Evolutionary conservation across 2,329 filamentous ascomycete genomes (phyloP).

Genomic region (Fusarium sp.): DNA sequence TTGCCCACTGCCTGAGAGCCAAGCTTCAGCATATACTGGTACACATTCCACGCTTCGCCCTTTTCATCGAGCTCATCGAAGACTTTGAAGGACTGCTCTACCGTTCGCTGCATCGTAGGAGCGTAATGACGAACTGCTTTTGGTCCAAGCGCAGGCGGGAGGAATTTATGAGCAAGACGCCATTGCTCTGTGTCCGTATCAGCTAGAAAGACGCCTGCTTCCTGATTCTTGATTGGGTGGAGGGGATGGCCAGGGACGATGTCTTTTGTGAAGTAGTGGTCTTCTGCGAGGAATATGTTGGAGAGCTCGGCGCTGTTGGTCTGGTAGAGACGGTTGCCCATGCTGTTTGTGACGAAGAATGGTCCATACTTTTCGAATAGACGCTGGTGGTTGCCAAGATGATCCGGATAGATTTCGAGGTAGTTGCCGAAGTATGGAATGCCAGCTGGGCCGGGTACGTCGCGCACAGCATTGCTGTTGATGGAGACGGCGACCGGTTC

Average conservation of each 20-base stretch:
- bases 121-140: conserved; percentile 69
- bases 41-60: conserved; percentile 57
- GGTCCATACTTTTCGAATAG: conserved; percentile 62
- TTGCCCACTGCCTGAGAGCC: conserved; percentile 55
- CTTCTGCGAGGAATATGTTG: conserved; percentile 56
- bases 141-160: conserved; percentile 65
- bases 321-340: conserved; percentile 58
- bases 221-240: conserved; percentile 50
- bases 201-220: conserved; percentile 54
- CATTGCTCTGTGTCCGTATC: conserved; percentile 62
- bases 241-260: conserved; percentile 60
- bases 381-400: conserved; percentile 63
- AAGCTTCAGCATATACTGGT: conserved; percentile 59
- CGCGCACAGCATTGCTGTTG: conserved; percentile 57
- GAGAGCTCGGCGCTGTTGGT: conserved; percentile 59
- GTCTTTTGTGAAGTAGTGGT: conserved; percentile 61
- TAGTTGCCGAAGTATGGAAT: conserved; percentile 60
- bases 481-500: conserved; percentile 53
- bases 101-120: conserved; percentile 63
- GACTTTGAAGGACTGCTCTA: conserved; percentile 58
- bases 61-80: conserved; percentile 60
- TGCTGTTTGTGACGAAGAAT: conserved; percentile 59
- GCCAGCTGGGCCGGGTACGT: conserved; percentile 58
- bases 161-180: conserved; percentile 65
- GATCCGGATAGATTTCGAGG: conserved; percentile 64